These are phyloP conservation scores for Bruguiera gymnorhiza DNA, from an alignment of 345 rosid species.

Conservation along the genomic window DNA sequence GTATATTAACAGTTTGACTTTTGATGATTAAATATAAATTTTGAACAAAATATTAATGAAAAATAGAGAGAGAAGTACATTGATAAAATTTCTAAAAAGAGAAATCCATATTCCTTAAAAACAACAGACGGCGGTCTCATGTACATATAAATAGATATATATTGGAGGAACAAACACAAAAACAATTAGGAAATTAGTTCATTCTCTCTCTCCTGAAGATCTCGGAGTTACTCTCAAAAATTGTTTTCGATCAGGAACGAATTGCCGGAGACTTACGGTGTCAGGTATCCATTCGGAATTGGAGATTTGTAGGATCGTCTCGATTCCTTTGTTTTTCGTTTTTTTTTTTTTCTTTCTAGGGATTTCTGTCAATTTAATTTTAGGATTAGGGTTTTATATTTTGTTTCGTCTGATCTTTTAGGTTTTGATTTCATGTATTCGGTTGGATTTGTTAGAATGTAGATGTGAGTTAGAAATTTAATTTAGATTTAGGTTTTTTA, in stretches of 20 bases:
- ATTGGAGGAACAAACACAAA: background rate
- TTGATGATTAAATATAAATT: too few relatives aligned
- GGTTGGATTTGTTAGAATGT: too few relatives aligned
- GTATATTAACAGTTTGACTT: too few relatives aligned
- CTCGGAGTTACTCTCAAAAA: background rate
- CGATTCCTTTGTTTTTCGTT: background rate
- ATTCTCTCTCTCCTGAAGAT: background rate
- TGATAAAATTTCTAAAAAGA: too few relatives aligned
- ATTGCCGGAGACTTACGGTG: background rate
- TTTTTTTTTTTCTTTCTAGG: background rate
- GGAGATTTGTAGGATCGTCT: background rate
- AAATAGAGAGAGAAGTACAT: too few relatives aligned
- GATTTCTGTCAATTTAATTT: background rate
- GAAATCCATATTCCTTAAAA: too few relatives aligned
- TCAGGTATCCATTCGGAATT: background rate
- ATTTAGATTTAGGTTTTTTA: too few relatives aligned
- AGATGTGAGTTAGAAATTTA: too few relatives aligned
- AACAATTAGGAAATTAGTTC: background rate
- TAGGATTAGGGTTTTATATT: background rate
- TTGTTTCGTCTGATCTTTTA: background rate
- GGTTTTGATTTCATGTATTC: background rate
- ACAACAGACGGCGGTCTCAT: too few relatives aligned
- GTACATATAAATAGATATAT: too few relatives aligned
- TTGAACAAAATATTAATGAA: too few relatives aligned
- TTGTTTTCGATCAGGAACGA: background rate